Conservation (phyloP, 1,284 basidiomycete genomes). For the Ustilago xerochloae region DNA sequence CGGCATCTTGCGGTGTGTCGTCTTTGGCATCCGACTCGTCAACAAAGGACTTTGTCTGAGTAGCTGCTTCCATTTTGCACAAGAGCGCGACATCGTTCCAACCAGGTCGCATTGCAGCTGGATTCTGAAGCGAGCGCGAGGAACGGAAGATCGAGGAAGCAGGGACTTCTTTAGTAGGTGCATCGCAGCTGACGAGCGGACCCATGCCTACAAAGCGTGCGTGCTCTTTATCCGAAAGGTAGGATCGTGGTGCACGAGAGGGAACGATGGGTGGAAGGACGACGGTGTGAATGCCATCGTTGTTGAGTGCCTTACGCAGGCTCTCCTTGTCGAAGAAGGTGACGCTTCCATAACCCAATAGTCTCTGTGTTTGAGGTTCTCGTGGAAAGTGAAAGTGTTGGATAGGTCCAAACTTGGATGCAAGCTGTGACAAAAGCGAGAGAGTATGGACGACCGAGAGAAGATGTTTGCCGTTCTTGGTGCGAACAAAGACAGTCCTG, state of each 20-base stretch:
- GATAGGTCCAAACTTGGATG: conserved; percentile 39
- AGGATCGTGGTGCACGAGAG: conserved; percentile 37
- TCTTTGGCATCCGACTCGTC: conserved; percentile 25
- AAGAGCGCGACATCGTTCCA: conserved; percentile 46
- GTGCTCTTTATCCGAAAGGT: conserved; percentile 35
- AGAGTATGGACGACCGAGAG: conserved; percentile 45
- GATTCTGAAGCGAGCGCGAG: conserved; percentile 33
- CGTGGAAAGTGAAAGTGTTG: conserved; percentile 48
- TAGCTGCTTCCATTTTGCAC: conserved; percentile 21
- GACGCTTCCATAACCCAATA: conserved; percentile 44
- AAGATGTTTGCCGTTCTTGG: conserved; percentile 42
- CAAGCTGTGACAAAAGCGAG: conserved; percentile 33
- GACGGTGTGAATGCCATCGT: conserved; percentile 30
- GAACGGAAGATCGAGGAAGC: conserved; percentile 26
- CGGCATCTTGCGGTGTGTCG: conserved; percentile 29
- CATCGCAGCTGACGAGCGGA: conserved; percentile 23
- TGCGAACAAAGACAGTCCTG: conserved; percentile 41
- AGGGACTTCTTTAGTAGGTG: conserved; percentile 2
- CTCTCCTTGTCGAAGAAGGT: conserved; percentile 34
- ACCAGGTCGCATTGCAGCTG: conserved; percentile 33
- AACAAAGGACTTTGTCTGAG: conserved; percentile 23
- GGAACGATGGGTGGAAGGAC: conserved; percentile 34
- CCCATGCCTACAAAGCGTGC: conserved; percentile 22
- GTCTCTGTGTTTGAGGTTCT: conserved; percentile 20
- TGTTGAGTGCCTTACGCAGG: conserved; percentile 34